A percentile compares a stretch with the other conserved stretches of the same genome.
Evolutionary conservation across 257 asterid genomes (phyloP).

Genomic region (Scutellaria barbata): DNA sequence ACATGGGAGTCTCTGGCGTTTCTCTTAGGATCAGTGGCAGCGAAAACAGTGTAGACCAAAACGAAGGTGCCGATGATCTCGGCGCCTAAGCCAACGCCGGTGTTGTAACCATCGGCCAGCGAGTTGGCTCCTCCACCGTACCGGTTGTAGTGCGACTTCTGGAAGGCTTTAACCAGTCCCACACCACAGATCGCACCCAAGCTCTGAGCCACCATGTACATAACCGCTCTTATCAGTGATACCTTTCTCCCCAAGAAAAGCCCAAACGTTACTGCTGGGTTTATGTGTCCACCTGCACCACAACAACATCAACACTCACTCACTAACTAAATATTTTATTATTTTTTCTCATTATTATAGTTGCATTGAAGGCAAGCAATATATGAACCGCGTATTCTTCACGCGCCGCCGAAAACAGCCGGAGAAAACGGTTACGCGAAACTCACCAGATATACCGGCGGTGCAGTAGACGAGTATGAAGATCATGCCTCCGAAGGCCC

Average conservation of each 20-base stretch:
- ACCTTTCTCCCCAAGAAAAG: constrained; percentile 78
- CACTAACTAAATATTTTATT: no score
- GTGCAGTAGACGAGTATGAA: constrained; percentile 91
- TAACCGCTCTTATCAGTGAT: constrained; percentile 67
- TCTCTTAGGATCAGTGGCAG: constrained; percentile 88
- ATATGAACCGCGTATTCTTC: not conserved
- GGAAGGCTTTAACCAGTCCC: constrained; percentile 75
- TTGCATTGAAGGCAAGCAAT: no score
- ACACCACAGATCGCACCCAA: constrained; percentile 83
- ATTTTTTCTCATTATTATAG: not conserved
- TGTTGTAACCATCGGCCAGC: constrained; percentile 60
- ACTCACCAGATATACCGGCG: constrained; percentile 81
- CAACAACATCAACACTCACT: no score
- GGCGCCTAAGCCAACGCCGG: constrained; percentile 75
- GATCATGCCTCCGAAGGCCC: constrained; percentile 95
- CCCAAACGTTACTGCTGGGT: constrained; percentile 85
- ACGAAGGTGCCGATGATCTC: constrained; percentile 87
- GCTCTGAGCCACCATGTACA: constrained; percentile 74
- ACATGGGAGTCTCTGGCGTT: constrained; percentile 85
- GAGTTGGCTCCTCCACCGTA: constrained; percentile 72
- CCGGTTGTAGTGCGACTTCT: constrained; percentile 51
- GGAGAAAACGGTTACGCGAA: not conserved
- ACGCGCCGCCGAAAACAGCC: not conserved
- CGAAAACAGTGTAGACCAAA: constrained; percentile 84
- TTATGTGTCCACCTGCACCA: constrained; percentile 62